Conservation (phyloP, 2,329 filamentous ascomycete genomes). For the Didymella pinodella region DNA sequence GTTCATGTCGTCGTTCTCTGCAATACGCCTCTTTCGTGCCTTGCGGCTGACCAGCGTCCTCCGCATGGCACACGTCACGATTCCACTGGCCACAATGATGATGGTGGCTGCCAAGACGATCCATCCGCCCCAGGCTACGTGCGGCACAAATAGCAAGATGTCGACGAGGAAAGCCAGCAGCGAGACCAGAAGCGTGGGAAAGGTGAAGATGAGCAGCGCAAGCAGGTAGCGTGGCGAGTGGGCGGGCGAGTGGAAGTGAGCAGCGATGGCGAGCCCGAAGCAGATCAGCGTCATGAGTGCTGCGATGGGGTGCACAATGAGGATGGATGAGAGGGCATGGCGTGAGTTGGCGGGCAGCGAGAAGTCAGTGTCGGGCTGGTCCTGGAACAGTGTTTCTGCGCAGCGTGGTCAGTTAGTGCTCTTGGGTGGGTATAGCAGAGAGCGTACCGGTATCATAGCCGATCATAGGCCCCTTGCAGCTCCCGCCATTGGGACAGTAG, state of each 20-base stretch:
- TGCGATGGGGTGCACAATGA: conserved; percentile 92
- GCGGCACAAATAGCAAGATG: conserved; percentile 91
- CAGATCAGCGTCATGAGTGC: conserved; percentile 85
- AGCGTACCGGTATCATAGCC: conserved; percentile 84
- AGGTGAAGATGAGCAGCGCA: conserved; percentile 81
- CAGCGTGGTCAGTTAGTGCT: conserved; percentile 23
- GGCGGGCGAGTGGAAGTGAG: conserved; percentile 86
- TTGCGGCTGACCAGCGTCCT: conserved; percentile 90
- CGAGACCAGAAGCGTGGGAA: conserved; percentile 83
- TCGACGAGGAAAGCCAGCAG: conserved; percentile 92
- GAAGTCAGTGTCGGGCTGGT: conserved; percentile 61
- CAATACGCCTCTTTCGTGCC: conserved; percentile 89
- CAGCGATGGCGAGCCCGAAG: conserved; percentile 77
- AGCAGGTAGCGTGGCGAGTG: conserved; percentile 92
- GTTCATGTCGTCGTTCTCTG: conserved; percentile 96
- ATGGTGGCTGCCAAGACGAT: conserved; percentile 90
- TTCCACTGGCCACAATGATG: conserved; percentile 78
- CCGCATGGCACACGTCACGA: conserved; percentile 94
- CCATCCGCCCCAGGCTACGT: conserved; percentile 93
- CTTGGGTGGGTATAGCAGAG: conserved; percentile 4
- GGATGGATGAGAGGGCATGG: conserved; percentile 79
- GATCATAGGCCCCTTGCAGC: conserved; percentile 77
- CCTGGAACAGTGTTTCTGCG: conserved; percentile 58
- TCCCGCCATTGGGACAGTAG: conserved; percentile 69
- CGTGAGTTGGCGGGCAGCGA: conserved; percentile 70